Percentiles rank a stretch among this genome's conserved stretches.
Conservation (phyloP, 805 yeast species). For the Myxozyma lipomycoides region DNA sequence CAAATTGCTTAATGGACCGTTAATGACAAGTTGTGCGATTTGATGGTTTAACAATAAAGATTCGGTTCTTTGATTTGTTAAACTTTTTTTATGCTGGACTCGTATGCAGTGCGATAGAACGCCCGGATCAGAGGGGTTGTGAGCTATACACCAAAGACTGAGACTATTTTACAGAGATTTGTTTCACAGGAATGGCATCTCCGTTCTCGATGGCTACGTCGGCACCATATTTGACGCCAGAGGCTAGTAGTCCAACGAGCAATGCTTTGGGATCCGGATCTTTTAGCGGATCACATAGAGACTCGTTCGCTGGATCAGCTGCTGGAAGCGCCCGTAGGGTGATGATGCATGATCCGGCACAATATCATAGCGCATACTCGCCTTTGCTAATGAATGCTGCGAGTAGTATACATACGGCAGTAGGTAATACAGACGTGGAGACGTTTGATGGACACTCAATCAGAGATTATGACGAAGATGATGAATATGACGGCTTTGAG, state of each 20-base stretch:
- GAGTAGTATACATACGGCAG: background rate
- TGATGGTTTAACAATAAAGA: no score
- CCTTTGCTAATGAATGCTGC: slow-evolving; percentile 2
- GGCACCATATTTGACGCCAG: background rate
- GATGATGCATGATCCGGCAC: background rate
- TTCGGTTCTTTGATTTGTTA: no score
- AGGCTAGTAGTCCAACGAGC: background rate
- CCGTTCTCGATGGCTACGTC: background rate
- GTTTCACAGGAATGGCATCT: background rate
- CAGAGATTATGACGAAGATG: background rate
- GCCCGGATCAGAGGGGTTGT: no score
- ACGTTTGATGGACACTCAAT: background rate
- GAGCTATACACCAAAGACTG: no score
- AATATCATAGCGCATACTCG: slow-evolving; percentile 17
- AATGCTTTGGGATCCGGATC: background rate
- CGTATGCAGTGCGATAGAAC: no score
- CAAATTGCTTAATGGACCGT: no score
- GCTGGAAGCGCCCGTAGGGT: background rate
- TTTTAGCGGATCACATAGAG: background rate
- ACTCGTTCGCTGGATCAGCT: background rate
- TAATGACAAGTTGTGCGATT: no score
- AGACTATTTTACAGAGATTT: no score
- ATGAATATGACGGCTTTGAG: background rate
- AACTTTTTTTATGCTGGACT: no score
- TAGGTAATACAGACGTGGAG: background rate